Conservation (phyloP, 2,329 filamentous ascomycete species). For the Cytospora piceae region DNA sequence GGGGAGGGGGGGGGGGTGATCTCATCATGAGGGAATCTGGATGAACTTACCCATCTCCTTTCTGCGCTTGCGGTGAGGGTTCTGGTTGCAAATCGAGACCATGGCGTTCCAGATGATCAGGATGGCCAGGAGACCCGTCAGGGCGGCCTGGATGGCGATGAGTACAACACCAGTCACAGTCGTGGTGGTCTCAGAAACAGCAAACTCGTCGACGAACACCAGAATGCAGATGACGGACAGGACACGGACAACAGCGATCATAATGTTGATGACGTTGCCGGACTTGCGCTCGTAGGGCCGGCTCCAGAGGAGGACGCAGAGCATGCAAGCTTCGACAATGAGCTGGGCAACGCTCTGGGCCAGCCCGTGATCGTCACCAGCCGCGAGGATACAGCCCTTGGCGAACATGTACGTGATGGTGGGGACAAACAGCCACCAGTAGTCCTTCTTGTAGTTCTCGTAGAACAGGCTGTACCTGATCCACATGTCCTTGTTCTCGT, state of each 20-base stretch:
- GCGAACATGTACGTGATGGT: slow-evolving; percentile 87
- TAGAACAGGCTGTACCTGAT: slow-evolving; percentile 97
- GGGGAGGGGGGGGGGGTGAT: background rate
- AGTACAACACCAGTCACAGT: slow-evolving; percentile 92
- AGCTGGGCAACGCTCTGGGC: slow-evolving; percentile 80
- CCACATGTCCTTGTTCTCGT: slow-evolving; percentile 89
- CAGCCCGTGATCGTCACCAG: slow-evolving; percentile 82
- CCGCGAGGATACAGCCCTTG: slow-evolving; percentile 85
- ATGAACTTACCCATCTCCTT: slow-evolving; percentile 80
- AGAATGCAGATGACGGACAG: slow-evolving; percentile 87
- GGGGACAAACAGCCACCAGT: slow-evolving; percentile 97
- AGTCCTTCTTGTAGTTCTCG: slow-evolving; percentile 89
- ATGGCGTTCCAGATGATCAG: slow-evolving; percentile 89
- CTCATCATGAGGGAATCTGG: background rate
- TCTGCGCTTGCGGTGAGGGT: slow-evolving; percentile 85
- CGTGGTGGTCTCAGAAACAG: slow-evolving; percentile 87
- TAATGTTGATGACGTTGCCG: slow-evolving; percentile 89
- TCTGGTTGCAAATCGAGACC: slow-evolving; percentile 79
- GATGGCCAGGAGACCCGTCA: slow-evolving; percentile 83
- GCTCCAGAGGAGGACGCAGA: slow-evolving; percentile 79
- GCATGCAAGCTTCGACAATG: slow-evolving; percentile 78
- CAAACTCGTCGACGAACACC: slow-evolving; percentile 91
- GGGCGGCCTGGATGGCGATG: slow-evolving; percentile 83
- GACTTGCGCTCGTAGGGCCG: slow-evolving; percentile 86
- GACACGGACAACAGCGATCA: slow-evolving; percentile 86